phyloP scores from a whole-genome alignment of 2,329 filamentous ascomycete species.

The Camptophora hylomeconis region DNA sequence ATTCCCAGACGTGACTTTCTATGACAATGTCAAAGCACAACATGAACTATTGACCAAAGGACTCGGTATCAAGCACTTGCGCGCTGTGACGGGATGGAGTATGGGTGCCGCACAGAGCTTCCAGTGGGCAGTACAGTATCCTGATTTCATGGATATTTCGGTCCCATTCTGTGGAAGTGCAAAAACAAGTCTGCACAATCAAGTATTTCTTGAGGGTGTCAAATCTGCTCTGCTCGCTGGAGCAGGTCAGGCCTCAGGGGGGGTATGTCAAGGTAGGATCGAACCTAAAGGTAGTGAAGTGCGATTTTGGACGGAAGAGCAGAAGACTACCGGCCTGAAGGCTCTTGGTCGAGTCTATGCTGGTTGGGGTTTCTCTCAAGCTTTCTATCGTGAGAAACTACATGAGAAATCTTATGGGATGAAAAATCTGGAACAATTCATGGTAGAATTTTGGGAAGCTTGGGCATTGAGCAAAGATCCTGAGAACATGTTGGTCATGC shows the following conservation, averaged over 20 bases:
- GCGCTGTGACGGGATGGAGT: conserved; percentile 54
- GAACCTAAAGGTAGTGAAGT: conserved; percentile 26
- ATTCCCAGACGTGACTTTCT: conserved; percentile 51
- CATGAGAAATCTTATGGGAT: conserved; percentile 53
- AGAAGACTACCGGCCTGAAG: conserved; percentile 47
- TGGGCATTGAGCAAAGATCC: conserved; percentile 58
- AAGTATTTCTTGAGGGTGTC: conserved; percentile 54
- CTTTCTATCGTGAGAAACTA: conserved; percentile 62
- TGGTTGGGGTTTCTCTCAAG: conserved; percentile 65
- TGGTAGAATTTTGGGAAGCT: conserved; percentile 61
- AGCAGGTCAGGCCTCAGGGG: conserved; percentile 41
- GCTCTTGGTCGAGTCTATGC: conserved; percentile 65
- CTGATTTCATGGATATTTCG: conserved; percentile 51
- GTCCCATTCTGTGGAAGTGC: conserved; percentile 56
- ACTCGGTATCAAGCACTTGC: conserved; percentile 45
- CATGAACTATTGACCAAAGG: conserved; percentile 52
- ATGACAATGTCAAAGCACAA: conserved; percentile 58
- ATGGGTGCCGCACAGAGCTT: conserved; percentile 58
- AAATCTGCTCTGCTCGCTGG: conserved; percentile 47
- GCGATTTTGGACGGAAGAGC: conserved; percentile 39
- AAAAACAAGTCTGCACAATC: conserved; percentile 52
- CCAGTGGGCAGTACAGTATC: conserved; percentile 51
- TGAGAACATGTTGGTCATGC: conserved; percentile 61
- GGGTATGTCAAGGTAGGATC: conserved; percentile 34
- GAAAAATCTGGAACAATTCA: conserved; percentile 58